Percentiles rank a stretch among this genome's conserved stretches.
These are phyloP conservation scores for Trapa bicornis DNA, from an alignment of 345 rosid genomes.

Conservation along the genomic window DNA sequence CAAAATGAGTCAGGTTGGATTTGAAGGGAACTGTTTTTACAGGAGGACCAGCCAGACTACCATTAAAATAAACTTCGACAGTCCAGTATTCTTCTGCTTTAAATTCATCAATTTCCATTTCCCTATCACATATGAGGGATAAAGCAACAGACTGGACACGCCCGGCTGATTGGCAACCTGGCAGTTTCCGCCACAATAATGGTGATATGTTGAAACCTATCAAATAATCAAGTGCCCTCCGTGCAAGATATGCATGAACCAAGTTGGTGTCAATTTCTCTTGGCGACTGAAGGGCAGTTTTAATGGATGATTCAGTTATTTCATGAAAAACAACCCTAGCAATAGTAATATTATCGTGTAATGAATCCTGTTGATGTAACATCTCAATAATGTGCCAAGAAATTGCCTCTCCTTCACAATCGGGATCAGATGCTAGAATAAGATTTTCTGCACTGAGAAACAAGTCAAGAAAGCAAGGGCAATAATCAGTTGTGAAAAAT, in stretches of 20 bases:
- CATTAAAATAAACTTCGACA: constrained; percentile 38
- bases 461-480: constrained; percentile 23
- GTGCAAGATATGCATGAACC: constrained; percentile 91
- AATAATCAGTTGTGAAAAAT: neutral
- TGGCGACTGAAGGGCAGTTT: constrained; percentile 65
- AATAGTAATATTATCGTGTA: constrained; percentile 49
- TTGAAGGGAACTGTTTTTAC: constrained; percentile 23
- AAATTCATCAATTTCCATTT: constrained; percentile 81
- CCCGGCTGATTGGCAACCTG: constrained; percentile 97
- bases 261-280: constrained; percentile 73
- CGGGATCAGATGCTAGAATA: constrained; percentile 98
- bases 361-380: constrained; percentile 90
- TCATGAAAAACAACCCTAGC: constrained; percentile 94
- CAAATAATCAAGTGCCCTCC: constrained; percentile 93
- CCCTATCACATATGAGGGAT: constrained; percentile 84
- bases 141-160: constrained; percentile 98
- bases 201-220: constrained; percentile 95
- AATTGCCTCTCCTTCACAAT: constrained; percentile 99
- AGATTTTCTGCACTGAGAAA: constrained; percentile 83
- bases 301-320: constrained; percentile 82
- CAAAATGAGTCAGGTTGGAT: constrained; percentile 55
- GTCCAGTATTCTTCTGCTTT: constrained; percentile 83
- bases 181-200: constrained; percentile 87
- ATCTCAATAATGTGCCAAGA: constrained; percentile 99
- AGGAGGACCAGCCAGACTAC: constrained; percentile 14